phyloP scores from a whole-genome alignment of 805 yeast species.

The Hanseniaspora mollemarum region DNA sequence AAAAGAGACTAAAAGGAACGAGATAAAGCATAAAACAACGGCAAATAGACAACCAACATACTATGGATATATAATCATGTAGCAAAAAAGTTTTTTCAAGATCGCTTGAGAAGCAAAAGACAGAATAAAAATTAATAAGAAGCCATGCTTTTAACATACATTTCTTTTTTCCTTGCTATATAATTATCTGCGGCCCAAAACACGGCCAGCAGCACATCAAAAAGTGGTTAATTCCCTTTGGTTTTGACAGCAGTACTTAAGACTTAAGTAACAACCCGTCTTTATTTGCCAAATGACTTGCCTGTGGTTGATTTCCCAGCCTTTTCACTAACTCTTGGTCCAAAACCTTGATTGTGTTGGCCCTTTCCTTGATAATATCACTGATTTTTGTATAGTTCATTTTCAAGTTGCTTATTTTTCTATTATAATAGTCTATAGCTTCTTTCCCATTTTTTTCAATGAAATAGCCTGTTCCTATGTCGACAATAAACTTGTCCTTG shows the following conservation, averaged over 20 bases:
- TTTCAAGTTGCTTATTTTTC: slow-evolving; percentile 59
- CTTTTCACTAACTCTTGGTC: slow-evolving; percentile 17
- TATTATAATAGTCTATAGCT: slow-evolving; percentile 59
- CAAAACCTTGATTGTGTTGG: slow-evolving; percentile 35
- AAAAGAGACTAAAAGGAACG: too few relatives aligned
- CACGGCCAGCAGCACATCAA: too few relatives aligned
- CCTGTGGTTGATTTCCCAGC: background rate
- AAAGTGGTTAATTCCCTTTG: background rate
- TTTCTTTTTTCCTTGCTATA: too few relatives aligned
- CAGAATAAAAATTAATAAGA: too few relatives aligned
- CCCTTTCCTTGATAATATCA: slow-evolving; percentile 56
- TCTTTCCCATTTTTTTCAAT: slow-evolving; percentile 66
- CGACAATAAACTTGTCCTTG: slow-evolving; percentile 66
- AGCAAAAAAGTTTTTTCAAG: too few relatives aligned
- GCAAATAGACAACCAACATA: too few relatives aligned
- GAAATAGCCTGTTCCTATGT: slow-evolving; percentile 91
- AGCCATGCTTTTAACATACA: background rate
- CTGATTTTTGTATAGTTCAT: slow-evolving; percentile 65
- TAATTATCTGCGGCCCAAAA: too few relatives aligned
- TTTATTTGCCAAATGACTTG: slow-evolving; percentile 27
- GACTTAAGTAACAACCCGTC: slow-evolving; percentile 22
- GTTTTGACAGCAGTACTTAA: background rate
- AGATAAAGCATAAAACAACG: too few relatives aligned
- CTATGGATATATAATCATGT: too few relatives aligned
- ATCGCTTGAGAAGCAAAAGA: too few relatives aligned